phyloP scores from a whole-genome alignment of 345 rosid genomes.

The Mercurialis annua region DNA sequence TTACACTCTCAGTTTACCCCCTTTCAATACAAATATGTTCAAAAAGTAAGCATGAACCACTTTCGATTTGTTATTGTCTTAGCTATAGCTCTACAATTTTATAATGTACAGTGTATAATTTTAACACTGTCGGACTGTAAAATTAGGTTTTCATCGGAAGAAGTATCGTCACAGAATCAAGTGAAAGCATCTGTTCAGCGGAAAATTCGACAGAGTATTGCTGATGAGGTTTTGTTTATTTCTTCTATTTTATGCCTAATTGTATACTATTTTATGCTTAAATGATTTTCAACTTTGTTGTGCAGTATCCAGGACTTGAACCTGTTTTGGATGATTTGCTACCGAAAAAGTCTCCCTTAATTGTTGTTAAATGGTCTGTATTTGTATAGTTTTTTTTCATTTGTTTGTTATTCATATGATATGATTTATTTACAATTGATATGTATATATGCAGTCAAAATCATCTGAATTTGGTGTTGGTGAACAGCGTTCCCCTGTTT shows the following conservation, averaged over 20 bases:
- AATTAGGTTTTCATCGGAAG: slow-evolving; percentile 80
- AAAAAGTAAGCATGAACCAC: slow-evolving; percentile 26
- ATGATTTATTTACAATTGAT: neutral
- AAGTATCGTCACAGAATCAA: slow-evolving; percentile 94
- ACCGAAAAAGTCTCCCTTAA: slow-evolving; percentile 86
- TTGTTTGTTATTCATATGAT: neutral
- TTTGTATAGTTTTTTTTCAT: neutral
- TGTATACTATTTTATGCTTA: neutral
- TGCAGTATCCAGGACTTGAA: slow-evolving; percentile 96
- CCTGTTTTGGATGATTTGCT: slow-evolving; percentile 91
- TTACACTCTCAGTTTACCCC: neutral
- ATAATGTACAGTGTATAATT: neutral
- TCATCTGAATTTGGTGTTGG: slow-evolving; percentile 87
- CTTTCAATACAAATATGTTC: slow-evolving; percentile 18
- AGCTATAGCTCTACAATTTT: neutral
- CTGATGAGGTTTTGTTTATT: slow-evolving; percentile 64
- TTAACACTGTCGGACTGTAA: neutral
- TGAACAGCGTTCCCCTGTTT: slow-evolving; percentile 88
- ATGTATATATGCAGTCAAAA: slow-evolving; percentile 66
- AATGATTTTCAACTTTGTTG: slow-evolving; percentile 6
- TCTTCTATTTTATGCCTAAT: neutral
- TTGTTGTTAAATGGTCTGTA: slow-evolving; percentile 85
- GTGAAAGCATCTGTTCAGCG: slow-evolving; percentile 98
- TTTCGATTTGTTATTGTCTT: too few relatives aligned
- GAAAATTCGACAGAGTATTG: slow-evolving; percentile 90